Conservation (phyloP, 768 basidiomycete species). For the Mrakia hoshinonis region DNA sequence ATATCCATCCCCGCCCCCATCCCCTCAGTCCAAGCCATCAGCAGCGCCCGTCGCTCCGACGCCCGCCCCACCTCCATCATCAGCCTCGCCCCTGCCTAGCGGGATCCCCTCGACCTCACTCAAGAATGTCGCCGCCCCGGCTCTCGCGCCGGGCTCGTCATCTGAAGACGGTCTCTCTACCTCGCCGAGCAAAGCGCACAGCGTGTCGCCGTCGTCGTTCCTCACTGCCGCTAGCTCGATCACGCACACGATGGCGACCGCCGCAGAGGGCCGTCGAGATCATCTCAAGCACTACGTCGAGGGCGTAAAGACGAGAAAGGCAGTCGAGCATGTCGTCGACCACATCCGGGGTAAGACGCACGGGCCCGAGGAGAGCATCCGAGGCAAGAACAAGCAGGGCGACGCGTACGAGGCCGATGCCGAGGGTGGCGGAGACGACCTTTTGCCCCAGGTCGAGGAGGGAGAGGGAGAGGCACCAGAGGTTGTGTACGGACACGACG, state of each 20-base stretch:
- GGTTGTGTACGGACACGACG: slow-evolving; percentile 59
- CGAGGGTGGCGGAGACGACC: slow-evolving; percentile 34
- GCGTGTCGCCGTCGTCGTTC: slow-evolving; percentile 35
- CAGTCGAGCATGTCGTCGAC: slow-evolving; percentile 24
- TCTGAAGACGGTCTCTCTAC: neutral
- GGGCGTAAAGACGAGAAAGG: slow-evolving; percentile 14
- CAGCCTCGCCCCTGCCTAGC: neutral
- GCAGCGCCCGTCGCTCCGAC: neutral
- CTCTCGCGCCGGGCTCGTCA: neutral
- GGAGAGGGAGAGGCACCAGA: slow-evolving; percentile 49
- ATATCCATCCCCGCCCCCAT: slow-evolving; percentile 23
- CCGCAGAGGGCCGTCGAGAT: slow-evolving; percentile 4
- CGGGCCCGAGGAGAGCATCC: neutral
- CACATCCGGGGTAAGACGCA: slow-evolving; percentile 19
- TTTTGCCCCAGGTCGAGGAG: slow-evolving; percentile 46
- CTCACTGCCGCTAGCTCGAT: slow-evolving; percentile 33
- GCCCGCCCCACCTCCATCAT: neutral
- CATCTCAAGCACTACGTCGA: slow-evolving; percentile 5
- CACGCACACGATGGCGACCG: slow-evolving; percentile 31
- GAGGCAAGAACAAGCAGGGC: neutral
- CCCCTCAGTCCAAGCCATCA: slow-evolving; percentile 9
- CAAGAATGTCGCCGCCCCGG: neutral
- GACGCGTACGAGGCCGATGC: neutral
- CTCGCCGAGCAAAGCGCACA: slow-evolving; percentile 21
- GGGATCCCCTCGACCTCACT: neutral